Base-by-base conservation (phyloP, 1,139 yeast species). In the Eremothecium gossypii region DNA sequence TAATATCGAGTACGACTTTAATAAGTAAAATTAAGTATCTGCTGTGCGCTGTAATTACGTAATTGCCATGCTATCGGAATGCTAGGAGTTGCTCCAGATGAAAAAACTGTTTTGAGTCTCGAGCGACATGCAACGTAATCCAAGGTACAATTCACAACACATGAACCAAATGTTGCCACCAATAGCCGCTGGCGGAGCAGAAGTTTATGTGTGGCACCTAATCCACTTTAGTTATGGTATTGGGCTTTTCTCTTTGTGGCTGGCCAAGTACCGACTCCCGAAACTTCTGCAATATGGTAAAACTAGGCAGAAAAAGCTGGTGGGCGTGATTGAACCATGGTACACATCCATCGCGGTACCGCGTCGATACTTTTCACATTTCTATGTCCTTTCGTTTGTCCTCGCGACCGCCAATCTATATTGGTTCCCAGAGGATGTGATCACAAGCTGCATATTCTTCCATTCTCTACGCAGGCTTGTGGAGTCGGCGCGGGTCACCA, bases 401-500 rank as follows among this genome's bases (percentile, higher is more conserved):
- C 39, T 54, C 2, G 47, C 61, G 0, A 7, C 44, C 1, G 8
- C 49, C 4, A 49, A 49, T 9, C 26, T 50, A 11, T 28, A 27
- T 11, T 27, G 3, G n/a, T 46, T 45, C 31, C 45, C 45, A 8
- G 45, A 49, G 4, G 50, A 54, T 10, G 47, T 56, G 8, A 46
- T 69, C 2, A 50, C 54, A 11, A 42, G 63, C 39, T 48, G 74
- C 11, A 53, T 74, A 28, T 42, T 71, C 26, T 42, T 75, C 3
- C 97, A 87, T 54, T 76, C 83, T 0, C n/a, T 64, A 1, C 68
- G 95, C 51, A 68, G 97, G 44, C 53, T 73, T 7, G 59, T 64
- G 33, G 97, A 89, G 58, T 77, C 86, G 41, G 44, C 67, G 1
- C 66, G 53, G 33, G 65, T 84, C 20, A 69, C 76, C 40, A 71